Evolutionary conservation across 495 filamentous ascomycete genomes (phyloP).

Genomic region (Daldinia bambusicola): DNA sequence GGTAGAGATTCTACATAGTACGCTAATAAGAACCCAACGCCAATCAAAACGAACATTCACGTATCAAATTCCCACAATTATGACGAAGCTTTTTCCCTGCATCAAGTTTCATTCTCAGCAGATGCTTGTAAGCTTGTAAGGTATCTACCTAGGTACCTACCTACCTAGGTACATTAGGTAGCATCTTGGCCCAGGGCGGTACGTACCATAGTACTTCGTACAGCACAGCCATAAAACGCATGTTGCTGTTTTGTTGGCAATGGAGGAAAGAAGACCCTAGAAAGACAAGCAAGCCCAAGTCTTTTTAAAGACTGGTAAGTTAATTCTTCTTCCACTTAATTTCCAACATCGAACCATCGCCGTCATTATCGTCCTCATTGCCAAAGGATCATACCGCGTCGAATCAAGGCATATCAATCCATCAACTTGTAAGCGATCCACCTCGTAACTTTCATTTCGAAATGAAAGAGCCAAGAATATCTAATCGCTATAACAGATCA

Average conservation of each 20-base stretch:
- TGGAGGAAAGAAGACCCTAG: neutral
- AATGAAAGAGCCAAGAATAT: neutral
- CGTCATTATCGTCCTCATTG: neutral
- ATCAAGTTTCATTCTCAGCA: constrained; percentile 21
- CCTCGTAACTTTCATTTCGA: neutral
- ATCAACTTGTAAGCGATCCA: constrained; percentile 10
- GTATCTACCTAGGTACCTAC: too few species aligned
- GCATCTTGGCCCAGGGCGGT: constrained; percentile 10
- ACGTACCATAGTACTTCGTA: constrained; percentile 1
- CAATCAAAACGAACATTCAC: neutral
- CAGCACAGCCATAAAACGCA: constrained; percentile 23
- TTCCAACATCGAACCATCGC: neutral
- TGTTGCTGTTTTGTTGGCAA: neutral
- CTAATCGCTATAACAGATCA: too few species aligned
- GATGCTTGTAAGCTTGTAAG: constrained; percentile 11
- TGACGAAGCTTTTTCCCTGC: constrained; percentile 30
- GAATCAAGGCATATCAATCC: constrained; percentile 3
- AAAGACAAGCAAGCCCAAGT: neutral
- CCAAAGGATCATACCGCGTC: neutral
- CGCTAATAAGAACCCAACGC: neutral
- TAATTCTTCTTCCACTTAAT: neutral
- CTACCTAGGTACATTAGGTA: too few species aligned
- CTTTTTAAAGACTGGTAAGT: constrained; percentile 5
- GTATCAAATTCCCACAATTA: constrained; percentile 25
- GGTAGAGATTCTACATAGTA: neutral